Percentiles rank a stretch among this genome's conserved stretches.
Conservation (phyloP, 495 filamentous ascomycete species). For the Penicillium cosmopolitanum region DNA sequence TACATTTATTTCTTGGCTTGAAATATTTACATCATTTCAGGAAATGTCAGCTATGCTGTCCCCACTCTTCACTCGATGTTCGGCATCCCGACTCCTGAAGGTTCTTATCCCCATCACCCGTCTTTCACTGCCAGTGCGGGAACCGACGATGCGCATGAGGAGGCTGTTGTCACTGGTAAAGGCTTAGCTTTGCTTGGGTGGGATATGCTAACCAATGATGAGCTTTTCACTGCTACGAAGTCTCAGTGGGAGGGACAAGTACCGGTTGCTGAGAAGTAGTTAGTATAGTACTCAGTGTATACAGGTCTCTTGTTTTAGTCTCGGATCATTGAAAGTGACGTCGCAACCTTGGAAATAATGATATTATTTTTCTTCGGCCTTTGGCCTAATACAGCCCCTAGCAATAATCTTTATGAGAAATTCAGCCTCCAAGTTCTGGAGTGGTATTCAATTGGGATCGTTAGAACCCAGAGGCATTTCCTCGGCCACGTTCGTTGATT, state of each 20-base stretch:
- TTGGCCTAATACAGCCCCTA: too few species aligned
- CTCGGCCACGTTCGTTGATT: too few species aligned
- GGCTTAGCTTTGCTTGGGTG: slow-evolving; percentile 56
- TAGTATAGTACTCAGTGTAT: not conserved
- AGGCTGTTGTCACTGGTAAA: slow-evolving; percentile 58
- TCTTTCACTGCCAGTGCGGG: slow-evolving; percentile 61
- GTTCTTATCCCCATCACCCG: slow-evolving; percentile 54
- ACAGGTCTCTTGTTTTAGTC: too few species aligned
- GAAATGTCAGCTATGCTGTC: slow-evolving; percentile 60
- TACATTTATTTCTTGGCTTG: not conserved
- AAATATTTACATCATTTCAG: slow-evolving; percentile 8
- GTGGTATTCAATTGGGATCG: too few species aligned
- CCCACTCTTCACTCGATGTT: slow-evolving; percentile 58
- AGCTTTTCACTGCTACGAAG: slow-evolving; percentile 26
- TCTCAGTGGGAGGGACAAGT: slow-evolving; percentile 17
- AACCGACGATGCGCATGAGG: slow-evolving; percentile 54
- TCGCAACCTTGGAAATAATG: too few species aligned
- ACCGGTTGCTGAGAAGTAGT: not conserved
- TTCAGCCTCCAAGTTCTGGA: not conserved
- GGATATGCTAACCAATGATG: slow-evolving; percentile 53
- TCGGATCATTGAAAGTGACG: too few species aligned
- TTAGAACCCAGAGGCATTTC: too few species aligned
- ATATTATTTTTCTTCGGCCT: too few species aligned
- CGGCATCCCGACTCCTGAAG: slow-evolving; percentile 43
- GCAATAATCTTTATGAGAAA: not conserved